Evolutionary conservation across 2,329 filamentous ascomycete genomes (phyloP), one percentile per base, ranked within the genome.

Genomic region (Claviceps arundinis): DNA sequence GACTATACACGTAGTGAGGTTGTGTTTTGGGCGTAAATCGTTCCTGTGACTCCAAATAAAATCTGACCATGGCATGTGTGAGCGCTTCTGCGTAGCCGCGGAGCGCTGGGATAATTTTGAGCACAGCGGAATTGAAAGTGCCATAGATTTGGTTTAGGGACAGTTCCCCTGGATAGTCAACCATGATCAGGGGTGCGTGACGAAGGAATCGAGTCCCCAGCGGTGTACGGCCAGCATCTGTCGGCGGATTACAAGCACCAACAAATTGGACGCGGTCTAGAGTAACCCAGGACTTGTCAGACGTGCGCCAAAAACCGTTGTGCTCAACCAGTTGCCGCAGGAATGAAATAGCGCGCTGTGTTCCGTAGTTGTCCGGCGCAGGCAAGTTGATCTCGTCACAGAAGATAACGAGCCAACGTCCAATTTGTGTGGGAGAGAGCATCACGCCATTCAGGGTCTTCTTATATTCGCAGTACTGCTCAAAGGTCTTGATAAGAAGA

Each of bases 331-430:
- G 82, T 67, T 99, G 93, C 60, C 94, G 84, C 58, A 99, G 70
- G 78, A 99, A 98, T 5, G 93, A 94, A 58, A 98, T 98, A 37
- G 93, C 93, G 56, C 93, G 84, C 68, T 98, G 93, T 1, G 94
- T 98, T 52, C 90, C 91, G 66, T 99, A 99, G 62, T 89, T 91
- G 71, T 99, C 93, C 3, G 93, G 93, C 4, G 93, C 91, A 6
- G 93, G 93, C 74, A 99, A 77, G 69, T 99, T 99, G 72, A 99
- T 98, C 68, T 99, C 93, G 65, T 99, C 93, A 62, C 93, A 99
- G 77, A 99, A 99, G 56, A 99, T 82, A 46, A 99, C 91, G 40
- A 99, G 78, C 93, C 93, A 99, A 59, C 91, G 85, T 22, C 93
- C 93, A 60, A 98, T 95, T 66, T 98, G 94, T 6, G 86, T 95